Evolutionary conservation across 331 rosid species (phyloP).

Genomic region (Quercus lobata): DNA sequence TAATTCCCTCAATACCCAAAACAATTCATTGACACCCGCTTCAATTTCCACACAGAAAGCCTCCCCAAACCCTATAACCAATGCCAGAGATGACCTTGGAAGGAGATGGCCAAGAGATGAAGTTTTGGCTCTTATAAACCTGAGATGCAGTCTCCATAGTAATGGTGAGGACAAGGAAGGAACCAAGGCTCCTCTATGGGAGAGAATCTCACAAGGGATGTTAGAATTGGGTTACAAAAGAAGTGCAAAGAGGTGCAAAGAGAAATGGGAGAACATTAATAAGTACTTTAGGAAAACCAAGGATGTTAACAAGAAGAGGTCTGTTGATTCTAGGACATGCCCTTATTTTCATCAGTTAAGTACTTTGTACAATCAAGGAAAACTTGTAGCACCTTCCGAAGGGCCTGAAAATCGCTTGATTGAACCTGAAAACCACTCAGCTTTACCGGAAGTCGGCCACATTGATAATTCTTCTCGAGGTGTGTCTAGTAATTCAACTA

Average conservation of each 20-base stretch:
- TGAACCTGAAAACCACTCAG: neutral
- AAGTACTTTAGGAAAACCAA: slow-evolving; percentile 92
- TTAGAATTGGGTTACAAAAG: slow-evolving; percentile 66
- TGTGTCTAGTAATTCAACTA: slow-evolving; percentile 24
- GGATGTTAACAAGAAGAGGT: slow-evolving; percentile 71
- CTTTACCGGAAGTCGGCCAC: neutral
- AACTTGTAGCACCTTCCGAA: slow-evolving; percentile 32
- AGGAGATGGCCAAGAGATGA: slow-evolving; percentile 96
- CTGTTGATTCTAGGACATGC: slow-evolving; percentile 82
- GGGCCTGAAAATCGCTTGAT: slow-evolving; percentile 3
- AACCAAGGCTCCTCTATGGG: slow-evolving; percentile 77
- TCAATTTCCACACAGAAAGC: slow-evolving; percentile 17
- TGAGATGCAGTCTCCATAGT: slow-evolving; percentile 51
- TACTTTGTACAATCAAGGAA: slow-evolving; percentile 58
- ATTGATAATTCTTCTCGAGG: slow-evolving; percentile 23
- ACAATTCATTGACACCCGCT: slow-evolving; percentile 1
- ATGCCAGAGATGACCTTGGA: slow-evolving; percentile 52
- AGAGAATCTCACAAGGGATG: slow-evolving; percentile 93
- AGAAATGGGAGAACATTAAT: slow-evolving; percentile 95
- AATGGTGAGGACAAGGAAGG: slow-evolving; percentile 42
- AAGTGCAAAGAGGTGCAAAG: slow-evolving; percentile 88
- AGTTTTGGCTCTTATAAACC: slow-evolving; percentile 77
- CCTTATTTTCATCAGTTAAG: slow-evolving; percentile 75
- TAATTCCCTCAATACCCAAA: slow-evolving; percentile 18
- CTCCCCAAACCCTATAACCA: slow-evolving; percentile 24